Base-by-base conservation (phyloP, 2,329 filamentous ascomycete genomes). In the Colletotrichum karsti region DNA sequence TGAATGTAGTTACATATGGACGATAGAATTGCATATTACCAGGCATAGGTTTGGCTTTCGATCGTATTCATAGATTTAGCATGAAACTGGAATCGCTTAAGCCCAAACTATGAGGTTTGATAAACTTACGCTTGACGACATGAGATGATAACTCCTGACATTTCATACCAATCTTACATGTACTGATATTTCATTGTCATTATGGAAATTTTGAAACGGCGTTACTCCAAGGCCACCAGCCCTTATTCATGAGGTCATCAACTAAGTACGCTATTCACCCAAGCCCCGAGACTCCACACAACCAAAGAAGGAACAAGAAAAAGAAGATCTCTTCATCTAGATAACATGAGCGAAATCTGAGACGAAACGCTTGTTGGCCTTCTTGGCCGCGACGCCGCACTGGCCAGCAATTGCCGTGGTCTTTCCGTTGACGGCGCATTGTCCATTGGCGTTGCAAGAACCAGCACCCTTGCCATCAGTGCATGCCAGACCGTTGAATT, bases 391-490 rank as follows among this genome's bases (percentile, higher is more conserved):
- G 12, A 66, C 50, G 10, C 65, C 65, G 20, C 65, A 68, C 54
- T 68, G 65, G 8, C 65, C 65, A 4, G 60, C 60, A 22, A 68
- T 65, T n/a, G 20, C n/a, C 7, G 46, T 37, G 3, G 65, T 65
- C 65, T 68, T 65, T 37, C 65, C 65, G 26, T 68, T 65, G 46
- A 68, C 61, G 8, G 60, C 46, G 18, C 65, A 68, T 18, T 59
- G 30, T 9, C 60, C 60, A 3, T 54, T 44, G 65, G 46, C 44
- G 33, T 68, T 50, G 54, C 65, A 68, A 24, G 60, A 22, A 10
- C 65, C 65, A 3, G 65, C 65, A 13, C 65, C 65, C 37, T 68
- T 68, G 24, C 65, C 65, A 7, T 68, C 37, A 5, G 60, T 68
- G 33, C 65, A 68, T 6, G 65, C 65, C 37, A 68, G 22, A 13